A percentile compares a stretch with the other conserved stretches of the same genome.
These are phyloP conservation scores for Rusavskia elegans DNA, from an alignment of 495 filamentous ascomycete species.

Conservation along the genomic window DNA sequence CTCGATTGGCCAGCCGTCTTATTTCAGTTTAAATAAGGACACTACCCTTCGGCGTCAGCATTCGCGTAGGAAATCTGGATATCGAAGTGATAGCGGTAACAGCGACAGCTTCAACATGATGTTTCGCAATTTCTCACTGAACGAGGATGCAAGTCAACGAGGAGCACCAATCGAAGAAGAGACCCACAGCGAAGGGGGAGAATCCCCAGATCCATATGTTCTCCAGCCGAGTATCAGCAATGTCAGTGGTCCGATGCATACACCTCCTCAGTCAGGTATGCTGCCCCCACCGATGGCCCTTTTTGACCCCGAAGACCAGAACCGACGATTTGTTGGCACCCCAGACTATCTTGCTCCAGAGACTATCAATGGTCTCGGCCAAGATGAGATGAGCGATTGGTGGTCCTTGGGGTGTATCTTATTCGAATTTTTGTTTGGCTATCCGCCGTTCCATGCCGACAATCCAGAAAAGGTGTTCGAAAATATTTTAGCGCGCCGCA, in stretches of 20 bases:
- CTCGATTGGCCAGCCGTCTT: slow-evolving; percentile 69
- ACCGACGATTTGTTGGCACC: slow-evolving; percentile 87
- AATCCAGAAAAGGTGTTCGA: slow-evolving; percentile 93
- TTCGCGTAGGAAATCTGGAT: slow-evolving; percentile 66
- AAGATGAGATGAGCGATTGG: slow-evolving; percentile 98
- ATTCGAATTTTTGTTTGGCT: slow-evolving; percentile 87
- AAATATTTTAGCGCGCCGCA: slow-evolving; percentile 78
- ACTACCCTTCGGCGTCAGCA: slow-evolving; percentile 49
- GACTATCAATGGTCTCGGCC: slow-evolving; percentile 84
- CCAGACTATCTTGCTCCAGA: slow-evolving; percentile 96
- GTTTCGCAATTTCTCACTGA: slow-evolving; percentile 69
- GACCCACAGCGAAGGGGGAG: slow-evolving; percentile 43
- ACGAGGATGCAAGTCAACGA: slow-evolving; percentile 36
- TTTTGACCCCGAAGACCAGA: slow-evolving; percentile 88
- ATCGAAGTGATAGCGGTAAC: slow-evolving; percentile 81
- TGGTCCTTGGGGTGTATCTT: slow-evolving; percentile 97
- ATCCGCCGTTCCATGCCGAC: slow-evolving; percentile 82
- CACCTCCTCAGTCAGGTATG: slow-evolving; percentile 65
- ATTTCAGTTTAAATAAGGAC: slow-evolving; percentile 68
- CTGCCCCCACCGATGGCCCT: slow-evolving; percentile 88
- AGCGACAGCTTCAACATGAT: slow-evolving; percentile 75
- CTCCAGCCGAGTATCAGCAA: slow-evolving; percentile 47
- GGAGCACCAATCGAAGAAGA: slow-evolving; percentile 51
- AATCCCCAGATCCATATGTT: slow-evolving; percentile 54
- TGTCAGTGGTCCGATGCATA: slow-evolving; percentile 28